These are phyloP conservation scores for Colletotrichum liaoningense DNA, from an alignment of 2,329 filamentous ascomycete species.

Conservation along the genomic window DNA sequence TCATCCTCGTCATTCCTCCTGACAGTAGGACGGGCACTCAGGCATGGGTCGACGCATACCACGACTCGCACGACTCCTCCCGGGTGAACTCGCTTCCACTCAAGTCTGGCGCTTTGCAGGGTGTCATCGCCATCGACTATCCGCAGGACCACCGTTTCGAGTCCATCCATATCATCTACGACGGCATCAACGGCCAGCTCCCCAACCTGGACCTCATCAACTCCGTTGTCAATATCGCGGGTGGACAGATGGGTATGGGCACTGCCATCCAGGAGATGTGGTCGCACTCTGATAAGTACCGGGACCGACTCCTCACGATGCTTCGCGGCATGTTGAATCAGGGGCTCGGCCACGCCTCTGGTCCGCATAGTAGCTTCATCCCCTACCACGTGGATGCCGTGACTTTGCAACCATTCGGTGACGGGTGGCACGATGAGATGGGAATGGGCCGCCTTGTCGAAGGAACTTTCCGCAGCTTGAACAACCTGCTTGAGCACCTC, in stretches of 20 bases:
- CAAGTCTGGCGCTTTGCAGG: conserved; percentile 94
- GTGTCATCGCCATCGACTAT: conserved; percentile 93
- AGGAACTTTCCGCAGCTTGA: conserved; percentile 90
- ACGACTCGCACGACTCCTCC: conserved; percentile 82
- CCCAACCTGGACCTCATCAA: conserved; percentile 97
- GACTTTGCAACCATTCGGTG: conserved; percentile 88
- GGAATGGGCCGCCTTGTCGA: conserved; percentile 90
- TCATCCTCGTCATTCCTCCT: conserved; percentile 88
- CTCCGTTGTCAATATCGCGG: conserved; percentile 87
- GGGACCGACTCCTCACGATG: conserved; percentile 87
- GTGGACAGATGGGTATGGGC: conserved; percentile 90
- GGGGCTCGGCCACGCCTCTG: conserved; percentile 87
- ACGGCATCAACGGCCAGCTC: conserved; percentile 94
- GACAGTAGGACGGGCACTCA: conserved; percentile 93
- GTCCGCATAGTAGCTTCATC: conserved; percentile 95
- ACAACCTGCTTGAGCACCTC: conserved; percentile 95
- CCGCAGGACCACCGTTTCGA: conserved; percentile 87
- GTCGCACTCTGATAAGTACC: conserved; percentile 80
- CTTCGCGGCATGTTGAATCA: conserved; percentile 93
- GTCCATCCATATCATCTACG: conserved; percentile 90
- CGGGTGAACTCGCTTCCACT: conserved; percentile 82
- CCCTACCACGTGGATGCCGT: conserved; percentile 98
- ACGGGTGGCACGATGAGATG: conserved; percentile 99
- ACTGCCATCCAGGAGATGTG: conserved; percentile 89
- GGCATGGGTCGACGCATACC: conserved; percentile 98